Evolutionary conservation across 768 basidiomycete genomes (phyloP), one percentile per base, ranked within the genome.

Genomic region (Macrolepiota albuminosa): DNA sequence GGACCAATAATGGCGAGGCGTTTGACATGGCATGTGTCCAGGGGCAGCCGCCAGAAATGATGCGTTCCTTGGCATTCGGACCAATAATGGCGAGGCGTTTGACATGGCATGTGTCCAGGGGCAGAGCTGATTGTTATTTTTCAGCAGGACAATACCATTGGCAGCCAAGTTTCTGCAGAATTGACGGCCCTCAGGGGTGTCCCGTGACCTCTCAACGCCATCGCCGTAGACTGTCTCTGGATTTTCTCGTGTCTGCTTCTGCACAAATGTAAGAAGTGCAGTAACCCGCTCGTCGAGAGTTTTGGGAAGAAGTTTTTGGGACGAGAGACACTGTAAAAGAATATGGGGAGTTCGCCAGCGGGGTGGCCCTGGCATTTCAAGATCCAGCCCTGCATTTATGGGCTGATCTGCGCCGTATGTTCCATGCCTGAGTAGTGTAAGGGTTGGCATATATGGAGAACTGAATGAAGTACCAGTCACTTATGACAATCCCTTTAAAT

Each of bases 291-390:
- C 77, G 60, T 86, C 77, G 36, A 87, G 70, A 24, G 79, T 81
- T 1, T 69, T 54, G 14, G 68, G 63, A 11, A 75, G 70, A 18
- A 85, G 61, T 68, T 90, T 90, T 67, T 84, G 68, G 37, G 69
- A 64, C 14, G 74, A 73, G 3, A 76, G 66, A 53, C 68, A 73
- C 47, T 76, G 75, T 40, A 75, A 65, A 18, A 78, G 71, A 36
- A 80, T 74, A 4, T 68, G 57, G 16, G 68, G 73, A 0, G 78
- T 83, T 55, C 89, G 80, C 89, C 87, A 89, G 46, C 87, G 84
- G 59, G 85, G 82, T 21, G 81, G 80, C 2, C 89, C 89, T 2
- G 88, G 88, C 88, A 89, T 90, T 71, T 90, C 88, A 36, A 92
- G 80, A 67, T 91, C 87, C 31, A 91, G 74, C 5, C 89, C 89